These are phyloP conservation scores for Boletus coffeatus DNA, from an alignment of 1,284 basidiomycete species.

Conservation along the genomic window DNA sequence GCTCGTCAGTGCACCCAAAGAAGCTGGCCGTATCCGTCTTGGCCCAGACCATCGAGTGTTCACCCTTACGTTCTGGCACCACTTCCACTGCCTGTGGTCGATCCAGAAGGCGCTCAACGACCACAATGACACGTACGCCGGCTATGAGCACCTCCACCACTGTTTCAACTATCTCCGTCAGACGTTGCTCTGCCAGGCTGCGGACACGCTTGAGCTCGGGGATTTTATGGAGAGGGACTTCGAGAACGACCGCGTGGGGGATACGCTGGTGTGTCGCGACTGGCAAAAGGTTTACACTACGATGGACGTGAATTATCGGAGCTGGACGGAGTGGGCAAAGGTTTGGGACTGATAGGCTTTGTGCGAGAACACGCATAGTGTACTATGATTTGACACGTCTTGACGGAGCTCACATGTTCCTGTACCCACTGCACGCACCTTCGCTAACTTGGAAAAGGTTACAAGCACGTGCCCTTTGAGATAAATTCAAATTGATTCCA, in stretches of 20 bases:
- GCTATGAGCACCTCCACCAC: conserved; percentile 24
- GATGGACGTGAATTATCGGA: conserved; percentile 11
- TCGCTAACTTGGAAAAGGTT: background rate
- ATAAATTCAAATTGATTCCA: no score
- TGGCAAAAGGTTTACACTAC: conserved; percentile 23
- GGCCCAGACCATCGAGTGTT: conserved; percentile 13
- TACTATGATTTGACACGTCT: background rate
- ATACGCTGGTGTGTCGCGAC: conserved; percentile 29
- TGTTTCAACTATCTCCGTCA: conserved; percentile 33
- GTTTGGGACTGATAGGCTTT: conserved; percentile 7
- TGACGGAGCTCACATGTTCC: background rate
- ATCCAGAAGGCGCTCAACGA: conserved; percentile 12
- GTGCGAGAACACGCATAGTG: background rate
- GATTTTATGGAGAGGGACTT: conserved; percentile 26
- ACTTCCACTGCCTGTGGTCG: conserved; percentile 13
- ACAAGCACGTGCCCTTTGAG: background rate
- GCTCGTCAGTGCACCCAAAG: conserved; percentile 9
- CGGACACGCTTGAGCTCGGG: conserved; percentile 27
- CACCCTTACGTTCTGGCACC: conserved; percentile 9
- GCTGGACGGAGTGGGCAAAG: conserved; percentile 9
- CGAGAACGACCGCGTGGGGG: conserved; percentile 14
- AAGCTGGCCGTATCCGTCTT: conserved; percentile 11
- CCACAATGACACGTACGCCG: conserved; percentile 8
- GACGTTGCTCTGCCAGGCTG: conserved; percentile 27
- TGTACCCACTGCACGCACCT: background rate